Evolutionary conservation across 805 yeast species (phyloP).

Genomic region (Debaryomyces tyrocola): DNA sequence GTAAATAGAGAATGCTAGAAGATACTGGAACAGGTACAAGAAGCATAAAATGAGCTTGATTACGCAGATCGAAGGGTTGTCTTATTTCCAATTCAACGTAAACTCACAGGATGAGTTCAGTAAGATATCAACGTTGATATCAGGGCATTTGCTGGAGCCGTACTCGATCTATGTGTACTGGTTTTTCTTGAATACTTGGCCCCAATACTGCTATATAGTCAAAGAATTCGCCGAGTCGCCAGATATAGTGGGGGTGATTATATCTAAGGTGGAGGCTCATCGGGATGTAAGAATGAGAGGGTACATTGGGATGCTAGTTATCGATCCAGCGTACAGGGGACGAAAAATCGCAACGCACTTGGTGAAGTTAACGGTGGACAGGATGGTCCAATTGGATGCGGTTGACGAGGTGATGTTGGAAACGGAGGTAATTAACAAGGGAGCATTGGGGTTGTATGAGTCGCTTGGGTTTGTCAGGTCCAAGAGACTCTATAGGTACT

Average conservation of each 20-base stretch:
- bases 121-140: conserved; percentile 57
- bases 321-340: conserved; percentile 68
- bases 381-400: conserved; percentile 56
- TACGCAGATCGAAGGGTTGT: conserved; percentile 10
- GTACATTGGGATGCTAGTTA: conserved; percentile 95
- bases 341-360: conserved; percentile 78
- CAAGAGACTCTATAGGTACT: conserved; percentile 81
- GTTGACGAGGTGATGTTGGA: conserved; percentile 94
- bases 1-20: too few species aligned
- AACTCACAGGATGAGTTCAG: conserved; percentile 41
- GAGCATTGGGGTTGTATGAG: conserved; percentile 71
- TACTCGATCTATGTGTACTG: conserved; percentile 91
- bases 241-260: conserved; percentile 74
- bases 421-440: conserved; percentile 79
- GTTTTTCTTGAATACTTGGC: conserved; percentile 89
- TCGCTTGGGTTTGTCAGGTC: conserved; percentile 72
- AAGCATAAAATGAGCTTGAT: neutral
- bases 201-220: conserved; percentile 73
- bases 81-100: conserved; percentile 23
- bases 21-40: neutral
- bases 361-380: conserved; percentile 59
- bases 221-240: conserved; percentile 30
- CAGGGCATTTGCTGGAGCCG: conserved; percentile 84
- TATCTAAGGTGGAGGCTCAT: conserved; percentile 79
- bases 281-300: conserved; percentile 76